Base-by-base conservation (phyloP, 345 rosid genomes). In the Eucalyptus erythrocorys region DNA sequence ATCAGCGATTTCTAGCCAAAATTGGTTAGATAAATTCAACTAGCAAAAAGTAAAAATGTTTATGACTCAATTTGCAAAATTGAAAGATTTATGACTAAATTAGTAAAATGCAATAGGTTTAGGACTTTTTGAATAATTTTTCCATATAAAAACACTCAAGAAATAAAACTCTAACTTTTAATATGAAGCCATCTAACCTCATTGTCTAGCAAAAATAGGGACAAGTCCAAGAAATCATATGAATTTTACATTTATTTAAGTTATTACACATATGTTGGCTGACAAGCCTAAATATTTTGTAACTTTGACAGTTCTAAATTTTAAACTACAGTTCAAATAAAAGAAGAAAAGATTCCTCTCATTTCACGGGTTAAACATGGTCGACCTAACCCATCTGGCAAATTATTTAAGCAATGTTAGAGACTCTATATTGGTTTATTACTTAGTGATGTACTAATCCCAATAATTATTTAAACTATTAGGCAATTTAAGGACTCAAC, bases 1-100 rank as follows among this genome's bases (percentile, higher is more conserved):
- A 0, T 55, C 1, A 55, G 0, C 12, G 0, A 21, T 19, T 55
- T 55, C 1, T 3, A 8, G 0, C 13, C 61, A 55, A 55, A 55
- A 22, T 55, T 55, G 1, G 30, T 24, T 1, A 0, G 2, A 51
- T 51, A 24, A 24, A 51, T 51, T 51, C 57, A 51, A 51, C 1
- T 51, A 7, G 26, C 10, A 51, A 51, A 51, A 19, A 51, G 57
- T 19, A 19, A 19, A 51, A 51, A 51, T 1, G 24, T 7, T 51
- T 51, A 51, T 0, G 10, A 55, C 1, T 55, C 61, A 55, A 55
- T 55, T 55, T 22, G 27, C 61, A 55, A 55, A 55, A 55, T 55
- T 24, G 30, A 55, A 55, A 55, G 1, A 21, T 24, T 55, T 55
- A 55, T 24, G 27, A 55, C 6, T 22, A 22, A 55, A 24, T 55